phyloP scores from a whole-genome alignment of 1,284 basidiomycete species.

The Cystobasidium pallidum region DNA sequence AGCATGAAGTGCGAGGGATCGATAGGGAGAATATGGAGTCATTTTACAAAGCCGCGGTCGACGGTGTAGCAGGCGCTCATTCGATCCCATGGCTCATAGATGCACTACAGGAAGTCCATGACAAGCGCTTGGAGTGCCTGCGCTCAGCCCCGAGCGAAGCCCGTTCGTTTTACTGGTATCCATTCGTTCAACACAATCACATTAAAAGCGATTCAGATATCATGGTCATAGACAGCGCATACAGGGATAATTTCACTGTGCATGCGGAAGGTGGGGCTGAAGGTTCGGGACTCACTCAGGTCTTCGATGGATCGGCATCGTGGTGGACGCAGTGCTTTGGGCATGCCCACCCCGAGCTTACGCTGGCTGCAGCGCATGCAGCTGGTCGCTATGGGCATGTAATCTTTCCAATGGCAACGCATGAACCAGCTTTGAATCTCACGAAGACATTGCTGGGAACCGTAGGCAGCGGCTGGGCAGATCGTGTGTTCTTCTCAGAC shows the following conservation, averaged over 20 bases:
- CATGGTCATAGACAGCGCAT: conserved; percentile 88
- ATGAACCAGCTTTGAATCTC: conserved; percentile 79
- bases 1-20: conserved; percentile 60
- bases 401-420: conserved; percentile 86
- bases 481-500: conserved; percentile 88
- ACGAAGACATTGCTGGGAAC: conserved; percentile 70
- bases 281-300: conserved; percentile 63
- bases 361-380: conserved; percentile 83
- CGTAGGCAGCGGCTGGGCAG: conserved; percentile 85
- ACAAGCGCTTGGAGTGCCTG: conserved; percentile 4
- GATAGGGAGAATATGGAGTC: conserved; percentile 66
- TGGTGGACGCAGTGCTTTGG: conserved; percentile 98
- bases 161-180: conserved; percentile 77
- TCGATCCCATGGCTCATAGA: not conserved
- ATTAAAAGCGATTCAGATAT: conserved; percentile 72
- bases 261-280: conserved; percentile 58
- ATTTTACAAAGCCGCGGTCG: conserved; percentile 66
- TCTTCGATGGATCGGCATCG: conserved; percentile 89
- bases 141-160: conserved; percentile 15
- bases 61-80: not conserved
- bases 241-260: conserved; percentile 80
- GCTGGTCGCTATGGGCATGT: conserved; percentile 96
- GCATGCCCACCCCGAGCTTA: conserved; percentile 75
- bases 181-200: conserved; percentile 89
- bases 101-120: conserved; percentile 2